phyloP scores from a whole-genome alignment of 345 rosid species.

The Rhizophora apiculata region DNA sequence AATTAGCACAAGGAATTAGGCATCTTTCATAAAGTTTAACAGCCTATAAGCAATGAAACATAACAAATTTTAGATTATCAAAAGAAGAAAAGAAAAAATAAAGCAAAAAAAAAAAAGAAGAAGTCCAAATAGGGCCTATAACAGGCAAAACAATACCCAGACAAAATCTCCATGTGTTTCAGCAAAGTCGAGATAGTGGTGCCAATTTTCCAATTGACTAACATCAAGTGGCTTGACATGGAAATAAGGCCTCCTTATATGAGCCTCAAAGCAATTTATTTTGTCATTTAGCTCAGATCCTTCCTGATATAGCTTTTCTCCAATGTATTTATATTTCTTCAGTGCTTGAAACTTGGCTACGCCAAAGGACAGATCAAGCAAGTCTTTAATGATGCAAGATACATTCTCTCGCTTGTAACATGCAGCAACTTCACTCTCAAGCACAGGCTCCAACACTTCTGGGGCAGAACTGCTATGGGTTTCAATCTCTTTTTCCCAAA shows the following conservation, averaged over 20 bases:
- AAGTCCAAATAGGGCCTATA: slow-evolving; percentile 20
- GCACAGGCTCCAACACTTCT: slow-evolving; percentile 38
- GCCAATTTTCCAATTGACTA: slow-evolving; percentile 75
- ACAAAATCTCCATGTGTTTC: slow-evolving; percentile 78
- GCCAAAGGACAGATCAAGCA: slow-evolving; percentile 59
- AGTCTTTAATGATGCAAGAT: slow-evolving; percentile 43
- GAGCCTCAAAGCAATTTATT: slow-evolving; percentile 56
- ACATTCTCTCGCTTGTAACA: slow-evolving; percentile 46
- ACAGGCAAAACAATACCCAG: slow-evolving; percentile 55
- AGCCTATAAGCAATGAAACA: slow-evolving; percentile 39
- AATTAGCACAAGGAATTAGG: slow-evolving; percentile 82
- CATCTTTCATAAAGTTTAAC: slow-evolving; percentile 88
- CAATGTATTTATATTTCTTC: slow-evolving; percentile 52
- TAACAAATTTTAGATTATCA: slow-evolving; percentile 5
- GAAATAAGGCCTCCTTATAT: slow-evolving; percentile 69
- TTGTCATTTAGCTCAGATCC: slow-evolving; percentile 49
- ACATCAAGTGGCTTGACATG: slow-evolving; percentile 65
- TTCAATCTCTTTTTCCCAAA: slow-evolving; percentile 56
- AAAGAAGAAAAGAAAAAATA: background rate
- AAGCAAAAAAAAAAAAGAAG: background rate
- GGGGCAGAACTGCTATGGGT: slow-evolving; percentile 24
- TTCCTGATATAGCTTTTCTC: slow-evolving; percentile 53
- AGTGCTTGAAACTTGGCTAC: slow-evolving; percentile 47
- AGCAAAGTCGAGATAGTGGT: slow-evolving; percentile 70
- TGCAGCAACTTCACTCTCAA: slow-evolving; percentile 38